phyloP scores from a whole-genome alignment of 805 yeast genomes.

The Wickerhamiella australiensis region DNA sequence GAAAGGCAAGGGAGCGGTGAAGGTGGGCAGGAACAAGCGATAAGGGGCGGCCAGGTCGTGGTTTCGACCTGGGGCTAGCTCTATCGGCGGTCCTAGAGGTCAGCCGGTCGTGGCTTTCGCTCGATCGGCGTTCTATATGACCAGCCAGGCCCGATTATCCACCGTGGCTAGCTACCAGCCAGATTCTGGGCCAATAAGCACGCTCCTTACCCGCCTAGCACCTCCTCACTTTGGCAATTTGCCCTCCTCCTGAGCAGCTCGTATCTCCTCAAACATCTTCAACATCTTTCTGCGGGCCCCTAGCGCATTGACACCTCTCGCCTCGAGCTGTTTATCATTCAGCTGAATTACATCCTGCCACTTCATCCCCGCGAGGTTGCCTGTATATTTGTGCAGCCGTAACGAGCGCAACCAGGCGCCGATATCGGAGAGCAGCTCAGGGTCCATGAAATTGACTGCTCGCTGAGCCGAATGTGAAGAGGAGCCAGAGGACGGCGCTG shows the following conservation, averaged over 20 bases:
- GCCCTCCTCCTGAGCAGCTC: conserved; percentile 38
- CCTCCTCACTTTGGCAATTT: conserved; percentile 14
- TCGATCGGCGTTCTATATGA: too few relatives aligned
- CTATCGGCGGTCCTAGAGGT: too few relatives aligned
- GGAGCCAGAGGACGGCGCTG: not conserved
- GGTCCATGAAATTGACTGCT: conserved; percentile 27
- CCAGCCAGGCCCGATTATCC: too few relatives aligned
- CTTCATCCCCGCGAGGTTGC: conserved; percentile 54
- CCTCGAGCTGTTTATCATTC: conserved; percentile 55
- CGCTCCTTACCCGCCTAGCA: too few relatives aligned
- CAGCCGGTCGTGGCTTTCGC: too few relatives aligned
- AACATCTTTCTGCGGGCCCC: conserved; percentile 92
- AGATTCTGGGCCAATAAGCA: too few relatives aligned
- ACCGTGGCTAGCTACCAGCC: too few relatives aligned
- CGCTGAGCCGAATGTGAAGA: conserved; percentile 27
- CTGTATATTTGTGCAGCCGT: conserved; percentile 89
- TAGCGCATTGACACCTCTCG: conserved; percentile 77
- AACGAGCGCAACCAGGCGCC: conserved; percentile 88
- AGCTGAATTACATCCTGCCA: conserved; percentile 73
- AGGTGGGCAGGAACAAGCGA: too few relatives aligned
- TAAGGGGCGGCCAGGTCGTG: too few relatives aligned
- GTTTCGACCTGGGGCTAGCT: too few relatives aligned
- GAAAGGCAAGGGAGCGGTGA: too few relatives aligned
- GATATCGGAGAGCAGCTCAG: conserved; percentile 45
- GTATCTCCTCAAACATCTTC: conserved; percentile 80